phyloP scores from a whole-genome alignment of 2,329 filamentous ascomycete genomes.

The Aspergillus pseudonomiae region DNA sequence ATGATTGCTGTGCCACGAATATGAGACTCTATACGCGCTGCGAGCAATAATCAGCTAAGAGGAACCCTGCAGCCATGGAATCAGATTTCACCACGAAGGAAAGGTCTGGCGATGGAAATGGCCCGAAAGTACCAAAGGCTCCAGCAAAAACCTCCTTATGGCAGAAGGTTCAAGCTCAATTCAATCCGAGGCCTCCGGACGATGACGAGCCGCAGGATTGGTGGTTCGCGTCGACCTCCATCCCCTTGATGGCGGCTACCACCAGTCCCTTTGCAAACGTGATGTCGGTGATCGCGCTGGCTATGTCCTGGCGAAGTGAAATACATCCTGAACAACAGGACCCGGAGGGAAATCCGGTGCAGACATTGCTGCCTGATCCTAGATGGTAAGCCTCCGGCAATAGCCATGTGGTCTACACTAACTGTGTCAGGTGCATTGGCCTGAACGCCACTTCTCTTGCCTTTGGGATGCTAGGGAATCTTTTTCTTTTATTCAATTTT shows the following conservation, averaged over 20 bases:
- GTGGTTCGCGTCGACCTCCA: slow-evolving; percentile 56
- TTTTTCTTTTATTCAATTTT: slow-evolving; percentile 86
- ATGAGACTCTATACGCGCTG: background rate
- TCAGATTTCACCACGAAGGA: background rate
- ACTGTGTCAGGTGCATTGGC: slow-evolving; percentile 62
- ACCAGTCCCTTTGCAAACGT: slow-evolving; percentile 85
- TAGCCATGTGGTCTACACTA: slow-evolving; percentile 1
- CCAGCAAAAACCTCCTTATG: background rate
- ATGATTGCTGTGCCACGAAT: background rate
- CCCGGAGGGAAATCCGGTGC: slow-evolving; percentile 52
- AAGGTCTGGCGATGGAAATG: background rate
- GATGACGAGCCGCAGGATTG: slow-evolving; percentile 50
- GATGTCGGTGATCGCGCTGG: slow-evolving; percentile 84
- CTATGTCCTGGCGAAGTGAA: slow-evolving; percentile 71
- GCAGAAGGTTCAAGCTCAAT: slow-evolving; percentile 22
- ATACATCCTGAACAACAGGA: slow-evolving; percentile 49
- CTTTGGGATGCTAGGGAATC: slow-evolving; percentile 76
- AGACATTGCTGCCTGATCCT: slow-evolving; percentile 67
- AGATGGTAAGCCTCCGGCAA: slow-evolving; percentile 57
- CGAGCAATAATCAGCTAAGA: background rate
- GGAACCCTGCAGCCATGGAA: background rate
- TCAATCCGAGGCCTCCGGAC: slow-evolving; percentile 43
- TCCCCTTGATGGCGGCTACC: slow-evolving; percentile 80
- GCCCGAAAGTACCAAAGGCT: slow-evolving; percentile 10
- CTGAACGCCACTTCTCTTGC: slow-evolving; percentile 78